Conservation (phyloP, 2,329 filamentous ascomycete genomes). For the Thyridium curvatum region DNA sequence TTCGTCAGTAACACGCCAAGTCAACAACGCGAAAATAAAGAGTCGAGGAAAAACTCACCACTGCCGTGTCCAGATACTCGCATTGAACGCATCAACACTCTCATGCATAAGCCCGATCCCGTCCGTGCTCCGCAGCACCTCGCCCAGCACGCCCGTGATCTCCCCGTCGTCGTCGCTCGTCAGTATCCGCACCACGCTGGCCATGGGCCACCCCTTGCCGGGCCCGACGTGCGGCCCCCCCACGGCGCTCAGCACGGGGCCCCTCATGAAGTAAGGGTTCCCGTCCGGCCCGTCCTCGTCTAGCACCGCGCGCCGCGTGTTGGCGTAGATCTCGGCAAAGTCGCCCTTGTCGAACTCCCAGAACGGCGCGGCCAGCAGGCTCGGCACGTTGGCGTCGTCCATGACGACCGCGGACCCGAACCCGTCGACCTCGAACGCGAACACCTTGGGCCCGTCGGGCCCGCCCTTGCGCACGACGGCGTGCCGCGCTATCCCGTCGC, state of each 20-base stretch:
- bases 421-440: slow-evolving; percentile 68
- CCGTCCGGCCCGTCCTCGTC: slow-evolving; percentile 32
- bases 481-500: slow-evolving; percentile 13
- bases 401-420: slow-evolving; percentile 56
- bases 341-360: slow-evolving; percentile 47
- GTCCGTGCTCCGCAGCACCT: slow-evolving; percentile 53
- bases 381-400: slow-evolving; percentile 64
- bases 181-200: slow-evolving; percentile 60
- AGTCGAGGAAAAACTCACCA: slow-evolving; percentile 10
- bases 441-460: slow-evolving; percentile 30
- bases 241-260: slow-evolving; percentile 54
- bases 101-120: slow-evolving; percentile 62
- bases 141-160: slow-evolving; percentile 45
- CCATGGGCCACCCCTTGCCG: slow-evolving; percentile 68
- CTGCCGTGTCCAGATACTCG: slow-evolving; percentile 51
- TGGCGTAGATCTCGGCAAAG: slow-evolving; percentile 51
- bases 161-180: slow-evolving; percentile 56
- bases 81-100: slow-evolving; percentile 55
- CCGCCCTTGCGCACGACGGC: slow-evolving; percentile 40
- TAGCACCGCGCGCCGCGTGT: slow-evolving; percentile 36
- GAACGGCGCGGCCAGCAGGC: slow-evolving; percentile 53
- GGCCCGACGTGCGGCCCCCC: slow-evolving; percentile 27
- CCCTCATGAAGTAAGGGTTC: slow-evolving; percentile 64
- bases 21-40: too few species aligned
- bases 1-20: background rate